phyloP scores from a whole-genome alignment of 345 rosid genomes.

The Eucalyptus curtisii region DNA sequence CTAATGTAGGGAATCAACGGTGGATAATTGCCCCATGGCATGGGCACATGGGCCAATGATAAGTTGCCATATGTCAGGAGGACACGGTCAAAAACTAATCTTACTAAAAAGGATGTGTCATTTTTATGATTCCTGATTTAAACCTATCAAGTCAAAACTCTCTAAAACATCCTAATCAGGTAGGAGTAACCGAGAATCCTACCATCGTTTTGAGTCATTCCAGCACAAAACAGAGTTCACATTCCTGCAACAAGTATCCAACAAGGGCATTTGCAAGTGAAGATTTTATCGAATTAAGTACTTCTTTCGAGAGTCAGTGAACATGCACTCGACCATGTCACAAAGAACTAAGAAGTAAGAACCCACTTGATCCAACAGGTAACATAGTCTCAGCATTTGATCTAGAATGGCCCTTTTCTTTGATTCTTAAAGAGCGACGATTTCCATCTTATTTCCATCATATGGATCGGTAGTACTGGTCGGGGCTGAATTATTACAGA shows the following conservation, averaged over 20 bases:
- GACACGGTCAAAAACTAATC: rapidly evolving
- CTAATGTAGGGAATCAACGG: not conserved
- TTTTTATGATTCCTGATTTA: not conserved
- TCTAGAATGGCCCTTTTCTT: not conserved
- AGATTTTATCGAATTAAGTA: not conserved
- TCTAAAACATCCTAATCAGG: not conserved
- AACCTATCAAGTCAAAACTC: not conserved
- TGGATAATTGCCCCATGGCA: not conserved
- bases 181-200: rapidly evolving
- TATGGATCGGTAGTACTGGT: not conserved
- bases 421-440: not conserved
- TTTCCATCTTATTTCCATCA: no score
- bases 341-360: not conserved
- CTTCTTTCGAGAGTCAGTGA: not conserved
- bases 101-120: not conserved
- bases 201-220: not conserved
- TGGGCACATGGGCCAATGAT: not conserved
- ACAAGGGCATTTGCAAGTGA: no score
- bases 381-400: not conserved
- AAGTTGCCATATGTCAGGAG: not conserved
- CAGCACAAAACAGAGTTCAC: not conserved
- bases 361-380: not conserved
- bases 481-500: not conserved
- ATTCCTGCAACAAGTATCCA: not conserved
- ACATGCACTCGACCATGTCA: not conserved